Evolutionary conservation across 1,284 basidiomycete species (phyloP), one percentile per base, ranked within the genome.

Genomic region (Grifola frondosa): DNA sequence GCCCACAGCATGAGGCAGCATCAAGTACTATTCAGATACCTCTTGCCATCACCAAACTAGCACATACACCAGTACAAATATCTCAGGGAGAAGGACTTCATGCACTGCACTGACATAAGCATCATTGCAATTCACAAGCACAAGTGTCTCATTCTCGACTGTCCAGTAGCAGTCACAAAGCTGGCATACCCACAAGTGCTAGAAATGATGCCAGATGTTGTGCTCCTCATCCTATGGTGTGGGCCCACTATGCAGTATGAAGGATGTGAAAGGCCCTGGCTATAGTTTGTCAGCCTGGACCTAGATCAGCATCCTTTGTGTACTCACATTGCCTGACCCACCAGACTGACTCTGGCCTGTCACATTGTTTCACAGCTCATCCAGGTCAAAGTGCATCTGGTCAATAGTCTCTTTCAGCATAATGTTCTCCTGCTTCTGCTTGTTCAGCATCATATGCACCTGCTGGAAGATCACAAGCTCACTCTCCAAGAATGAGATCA

Each of bases 331-430:
- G 28, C 65, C 63, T 3, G 57, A 59, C 23, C 65, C 66, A 20
- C 56, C 61, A 12, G 58, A 57, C 30, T 57, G 59, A 34, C 63
- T 59, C 11, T 62, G 64, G 44, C 60, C 64, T 29, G 68, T 62
- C 22, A 65, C 61, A 44, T 69, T 77, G 49, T 65, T 77, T 32
- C 88, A 74, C 69, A 92, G 78, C 64, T 93, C 90, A 53, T 94
- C 91, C 71, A 94, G 80, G 55, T 95, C 91, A 53, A 84, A 91
- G 24, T 87, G 74, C 76, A 94, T 80, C 24, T 91, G 77, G 60
- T 94, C 91, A 53, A 95, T 94, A 0, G 91, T 94, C 70, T 95
- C 91, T 60, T 92, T 93, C 48, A 93, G 73, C 59, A 88, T 67
- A 46, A 93, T 57, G 54, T 94, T 95, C 70, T 94, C 90, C 56